These are phyloP conservation scores for Boletus rubropictus DNA, from an alignment of 768 basidiomycete species.

Conservation along the genomic window DNA sequence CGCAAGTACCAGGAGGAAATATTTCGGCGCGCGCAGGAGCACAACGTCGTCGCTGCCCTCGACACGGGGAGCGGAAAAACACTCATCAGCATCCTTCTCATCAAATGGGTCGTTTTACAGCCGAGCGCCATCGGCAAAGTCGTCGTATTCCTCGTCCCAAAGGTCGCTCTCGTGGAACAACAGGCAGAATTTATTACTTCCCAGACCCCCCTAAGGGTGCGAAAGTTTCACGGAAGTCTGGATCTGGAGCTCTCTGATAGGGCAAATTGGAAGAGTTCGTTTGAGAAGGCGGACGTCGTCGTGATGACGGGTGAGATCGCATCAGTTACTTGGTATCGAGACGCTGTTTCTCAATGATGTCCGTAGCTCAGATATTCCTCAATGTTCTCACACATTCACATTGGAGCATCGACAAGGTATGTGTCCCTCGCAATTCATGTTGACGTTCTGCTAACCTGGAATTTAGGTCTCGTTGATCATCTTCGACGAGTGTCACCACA, in stretches of 20 bases:
- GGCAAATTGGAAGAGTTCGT: constrained; percentile 55
- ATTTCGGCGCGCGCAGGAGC: constrained; percentile 43
- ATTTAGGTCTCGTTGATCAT: constrained; percentile 50
- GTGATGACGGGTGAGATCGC: constrained; percentile 71
- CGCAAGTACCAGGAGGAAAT: constrained; percentile 54
- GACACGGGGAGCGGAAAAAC: constrained; percentile 63
- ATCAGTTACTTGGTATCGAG: not conserved
- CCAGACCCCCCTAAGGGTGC: constrained; percentile 61
- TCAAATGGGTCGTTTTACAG: constrained; percentile 65
- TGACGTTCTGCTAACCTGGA: not conserved
- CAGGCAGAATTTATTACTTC: constrained; percentile 62
- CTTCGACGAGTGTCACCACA: constrained; percentile 56
- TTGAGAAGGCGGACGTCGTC: constrained; percentile 63
- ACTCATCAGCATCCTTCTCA: constrained; percentile 54
- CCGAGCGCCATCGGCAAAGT: constrained; percentile 49
- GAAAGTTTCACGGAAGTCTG: constrained; percentile 63
- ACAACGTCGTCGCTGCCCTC: constrained; percentile 53
- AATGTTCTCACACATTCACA: constrained; percentile 78
- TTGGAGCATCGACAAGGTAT: constrained; percentile 63
- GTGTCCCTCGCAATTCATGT: not conserved
- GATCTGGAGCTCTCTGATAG: constrained; percentile 69
- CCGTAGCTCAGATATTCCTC: constrained; percentile 72
- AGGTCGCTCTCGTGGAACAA: constrained; percentile 80
- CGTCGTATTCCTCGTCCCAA: constrained; percentile 78
- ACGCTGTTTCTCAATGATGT: constrained; percentile 2